Evolutionary conservation across 495 filamentous ascomycete genomes (phyloP), one percentile per base, ranked within the genome.

Genomic region (Talaromyces liani): DNA sequence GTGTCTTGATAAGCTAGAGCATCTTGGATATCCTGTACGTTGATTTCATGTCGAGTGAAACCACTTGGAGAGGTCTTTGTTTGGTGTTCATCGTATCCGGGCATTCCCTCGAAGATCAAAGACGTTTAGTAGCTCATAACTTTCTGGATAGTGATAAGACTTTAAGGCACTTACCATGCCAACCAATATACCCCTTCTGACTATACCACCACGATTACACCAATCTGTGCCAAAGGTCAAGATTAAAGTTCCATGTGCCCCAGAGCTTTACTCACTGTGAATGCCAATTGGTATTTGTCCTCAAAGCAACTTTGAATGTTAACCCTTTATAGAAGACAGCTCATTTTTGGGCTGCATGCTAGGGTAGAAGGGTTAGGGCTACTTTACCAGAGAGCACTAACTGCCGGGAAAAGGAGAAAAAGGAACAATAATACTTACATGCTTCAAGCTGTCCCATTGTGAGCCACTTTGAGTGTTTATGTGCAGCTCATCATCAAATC

Each of bases 391-490:
- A 34, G 9, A 20, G n/a, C n/a, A n/a, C n/a, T n/a, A n/a, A n/a
- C n/a, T n/a, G n/a, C n/a, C n/a, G n/a, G n/a, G n/a, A n/a, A 27
- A 27, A 27, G 25, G 25, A 27, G 25, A 27, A 27, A 27, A 27
- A 27, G 25, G 25, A 27, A 55, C 51, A 24, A 6, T 3, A 24
- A 24, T 18, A 55, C 55, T 34, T 18, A 58, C 55, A 33, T 58
- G 55, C 16, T 58, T 55, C 4, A 70, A 69, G 18, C 63, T 67
- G 58, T 72, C 71, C 74, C 62, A 75, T 59, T 71, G 80, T 63
- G 61, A 69, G 39, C 58, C 68, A 65, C 62, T 79, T 73, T 65
- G 75, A 56, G 72, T 85, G 73, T 72, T 84, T 70, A 78, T 61
- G 6, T 65, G 49, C 54, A 73, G 55, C 34, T 73, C 68, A 61